Evolutionary conservation across 2,329 filamentous ascomycete genomes (phyloP), one percentile per base, ranked within the genome.

Genomic region (Hysterium pulicare): DNA sequence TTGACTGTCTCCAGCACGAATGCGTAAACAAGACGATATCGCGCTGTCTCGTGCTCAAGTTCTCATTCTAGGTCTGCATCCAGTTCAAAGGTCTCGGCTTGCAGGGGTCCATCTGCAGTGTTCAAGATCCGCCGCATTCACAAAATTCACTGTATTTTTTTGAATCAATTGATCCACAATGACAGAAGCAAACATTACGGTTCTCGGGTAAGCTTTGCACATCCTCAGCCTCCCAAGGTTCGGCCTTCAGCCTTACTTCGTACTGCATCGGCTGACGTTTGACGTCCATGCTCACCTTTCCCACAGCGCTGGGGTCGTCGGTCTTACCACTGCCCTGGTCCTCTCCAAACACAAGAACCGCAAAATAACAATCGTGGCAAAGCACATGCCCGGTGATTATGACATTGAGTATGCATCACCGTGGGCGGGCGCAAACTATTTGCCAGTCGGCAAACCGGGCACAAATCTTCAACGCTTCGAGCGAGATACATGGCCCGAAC

Each of bases 331-430:
- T 2, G 82, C 83, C 26, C 70, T 83, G 19, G 66, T 81, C 13
- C 69, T 86, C 11, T 82, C 82, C 10, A 72, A 73, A 45, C 74
- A 81, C 53, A 65, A 70, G 4, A 57, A 67, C 9, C 76, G 83
- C 52, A 71, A 72, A 20, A 69, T 94, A 50, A 90, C 86, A 0
- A 73, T 94, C 35, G 73, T 89, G 28, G 82, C 86, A 10, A 94
- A 93, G 62, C 86, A 94, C 62, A 93, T 95, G 87, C 90, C 90
- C 0, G 90, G 90, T 20, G 90, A 95, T 71, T 94, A 91, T 66
- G 86, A 94, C 55, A 84, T 90, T 49, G 87, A 94, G 73, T 95
- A 95, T 64, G 85, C 88, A 3, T 93, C 87, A 13, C 88, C 88
- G 1, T 94, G 87, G 85, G 88, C 88, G 11, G 88, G 88, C 10